phyloP scores from a whole-genome alignment of 257 asterid species.

The Nicotiana undulata region DNA sequence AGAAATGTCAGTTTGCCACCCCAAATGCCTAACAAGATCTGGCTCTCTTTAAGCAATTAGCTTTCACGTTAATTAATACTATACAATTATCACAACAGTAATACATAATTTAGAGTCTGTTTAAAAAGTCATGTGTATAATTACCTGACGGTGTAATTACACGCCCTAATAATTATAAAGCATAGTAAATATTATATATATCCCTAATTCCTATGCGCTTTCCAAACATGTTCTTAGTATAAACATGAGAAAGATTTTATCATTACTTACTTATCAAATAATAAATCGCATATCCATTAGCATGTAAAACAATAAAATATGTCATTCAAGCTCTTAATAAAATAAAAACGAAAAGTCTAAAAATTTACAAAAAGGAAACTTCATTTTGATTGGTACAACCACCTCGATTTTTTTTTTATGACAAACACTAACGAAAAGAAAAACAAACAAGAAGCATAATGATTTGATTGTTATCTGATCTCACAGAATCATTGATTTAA shows the following conservation, averaged over 20 bases:
- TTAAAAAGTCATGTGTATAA: too few relatives aligned
- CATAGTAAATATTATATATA: too few relatives aligned
- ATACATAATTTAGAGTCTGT: too few relatives aligned
- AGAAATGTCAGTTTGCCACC: background rate
- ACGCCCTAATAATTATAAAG: too few relatives aligned
- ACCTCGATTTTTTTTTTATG: background rate
- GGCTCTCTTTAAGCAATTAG: background rate
- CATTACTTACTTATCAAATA: background rate
- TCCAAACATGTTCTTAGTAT: background rate
- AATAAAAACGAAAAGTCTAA: background rate
- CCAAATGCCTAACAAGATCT: conserved; percentile 27
- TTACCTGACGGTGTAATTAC: too few relatives aligned
- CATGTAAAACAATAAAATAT: background rate
- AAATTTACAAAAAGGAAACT: background rate
- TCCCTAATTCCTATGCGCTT: too few relatives aligned
- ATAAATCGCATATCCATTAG: background rate
- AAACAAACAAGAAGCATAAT: background rate
- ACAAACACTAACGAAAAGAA: background rate
- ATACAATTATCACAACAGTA: background rate
- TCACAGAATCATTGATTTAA: conserved; percentile 21
- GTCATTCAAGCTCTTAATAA: background rate
- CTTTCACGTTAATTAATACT: background rate
- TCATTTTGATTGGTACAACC: background rate
- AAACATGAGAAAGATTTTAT: background rate
- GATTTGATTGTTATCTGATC: conserved; percentile 27